These are phyloP conservation scores for Pseudognaphalium luteoalbum DNA, from an alignment of 129 eudicot species.

Conservation along the genomic window DNA sequence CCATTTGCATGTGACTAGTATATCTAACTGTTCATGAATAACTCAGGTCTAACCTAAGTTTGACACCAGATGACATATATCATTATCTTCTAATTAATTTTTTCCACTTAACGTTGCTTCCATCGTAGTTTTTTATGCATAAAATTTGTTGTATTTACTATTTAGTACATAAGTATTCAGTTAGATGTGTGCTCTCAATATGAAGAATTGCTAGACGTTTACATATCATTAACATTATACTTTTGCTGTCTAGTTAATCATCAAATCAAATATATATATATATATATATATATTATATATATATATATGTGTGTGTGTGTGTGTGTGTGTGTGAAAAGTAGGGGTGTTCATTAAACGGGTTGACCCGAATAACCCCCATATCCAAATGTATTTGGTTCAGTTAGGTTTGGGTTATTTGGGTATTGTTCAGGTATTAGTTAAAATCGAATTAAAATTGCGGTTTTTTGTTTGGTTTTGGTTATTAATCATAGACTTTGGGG, in stretches of 20 bases:
- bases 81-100: constrained; percentile 9
- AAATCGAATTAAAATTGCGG: too few species aligned
- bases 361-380: too few species aligned
- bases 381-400: too few species aligned
- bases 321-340: too few species aligned
- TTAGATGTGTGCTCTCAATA: constrained; percentile 16
- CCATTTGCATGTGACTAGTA: neutral
- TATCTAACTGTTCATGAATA: constrained; percentile 16
- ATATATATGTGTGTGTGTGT: too few species aligned
- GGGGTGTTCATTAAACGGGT: too few species aligned
- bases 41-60: constrained; percentile 13
- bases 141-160: neutral
- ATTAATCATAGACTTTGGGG: too few species aligned
- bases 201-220: neutral
- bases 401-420: too few species aligned
- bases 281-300: too few species aligned
- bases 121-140: neutral
- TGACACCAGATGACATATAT: neutral
- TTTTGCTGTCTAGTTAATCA: neutral
- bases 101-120: neutral
- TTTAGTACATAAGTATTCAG: constrained; percentile 2
- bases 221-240: neutral
- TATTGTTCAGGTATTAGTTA: too few species aligned
- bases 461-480: too few species aligned
- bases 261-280: neutral